Evolutionary conservation across 2,329 filamentous ascomycete species (phyloP).

Genomic region (Harringtonia aguacate): DNA sequence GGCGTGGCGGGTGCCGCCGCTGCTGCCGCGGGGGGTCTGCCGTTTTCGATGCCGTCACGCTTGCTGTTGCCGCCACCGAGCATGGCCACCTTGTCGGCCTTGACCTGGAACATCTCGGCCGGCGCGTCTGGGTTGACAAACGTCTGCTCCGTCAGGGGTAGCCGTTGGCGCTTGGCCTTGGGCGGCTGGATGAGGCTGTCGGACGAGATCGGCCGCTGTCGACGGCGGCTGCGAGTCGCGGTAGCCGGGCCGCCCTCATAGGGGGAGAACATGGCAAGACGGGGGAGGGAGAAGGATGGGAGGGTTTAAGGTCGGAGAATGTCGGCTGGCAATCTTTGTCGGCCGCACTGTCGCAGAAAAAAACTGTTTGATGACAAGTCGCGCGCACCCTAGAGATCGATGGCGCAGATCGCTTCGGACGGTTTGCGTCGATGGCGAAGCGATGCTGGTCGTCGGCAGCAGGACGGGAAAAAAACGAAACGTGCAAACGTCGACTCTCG

Average conservation of each 20-base stretch:
- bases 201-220: slow-evolving; percentile 46
- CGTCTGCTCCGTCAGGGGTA: slow-evolving; percentile 46
- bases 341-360: too few relatives aligned
- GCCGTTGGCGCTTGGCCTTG: slow-evolving; percentile 52
- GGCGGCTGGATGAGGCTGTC: slow-evolving; percentile 46
- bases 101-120: slow-evolving; percentile 46
- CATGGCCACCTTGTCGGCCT: slow-evolving; percentile 38
- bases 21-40: slow-evolving; percentile 11
- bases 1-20: slow-evolving; percentile 9
- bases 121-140: slow-evolving; percentile 39
- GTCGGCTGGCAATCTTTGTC: too few relatives aligned
- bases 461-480: too few relatives aligned
- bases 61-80: slow-evolving; percentile 32
- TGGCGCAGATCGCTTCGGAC: too few relatives aligned
- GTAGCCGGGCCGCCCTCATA: slow-evolving; percentile 42
- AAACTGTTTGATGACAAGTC: too few relatives aligned
- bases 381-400: too few relatives aligned
- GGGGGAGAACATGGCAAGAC: slow-evolving; percentile 43
- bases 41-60: slow-evolving; percentile 35
- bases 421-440: too few relatives aligned
- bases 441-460: too few relatives aligned
- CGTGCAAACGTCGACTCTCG: too few relatives aligned
- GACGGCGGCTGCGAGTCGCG: slow-evolving; percentile 48
- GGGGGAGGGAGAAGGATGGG: neutral
- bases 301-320: too few relatives aligned